A percentile compares a stretch with the other conserved stretches of the same genome.
phyloP scores from a whole-genome alignment of 2,329 filamentous ascomycete genomes.

The Purpureocillium takamizusanense region DNA sequence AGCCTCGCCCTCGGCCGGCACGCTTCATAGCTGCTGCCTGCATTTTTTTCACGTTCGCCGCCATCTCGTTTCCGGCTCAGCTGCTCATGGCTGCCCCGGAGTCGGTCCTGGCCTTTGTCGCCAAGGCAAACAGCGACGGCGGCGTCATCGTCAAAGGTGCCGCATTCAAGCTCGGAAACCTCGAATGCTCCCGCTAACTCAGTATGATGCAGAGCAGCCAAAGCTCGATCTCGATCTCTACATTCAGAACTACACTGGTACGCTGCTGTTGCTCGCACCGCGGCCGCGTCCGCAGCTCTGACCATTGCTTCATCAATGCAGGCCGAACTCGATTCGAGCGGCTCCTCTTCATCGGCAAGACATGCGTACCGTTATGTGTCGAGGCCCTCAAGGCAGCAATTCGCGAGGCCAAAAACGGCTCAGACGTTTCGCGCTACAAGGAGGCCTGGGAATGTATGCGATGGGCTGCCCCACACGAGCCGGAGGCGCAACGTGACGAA shows the following conservation, averaged over 20 bases:
- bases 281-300: not conserved
- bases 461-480: constrained; percentile 54
- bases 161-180: too few relatives aligned
- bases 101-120: constrained; percentile 32
- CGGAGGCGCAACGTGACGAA: constrained; percentile 57
- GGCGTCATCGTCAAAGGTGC: constrained; percentile 39
- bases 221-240: constrained; percentile 91
- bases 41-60: too few relatives aligned
- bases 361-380: constrained; percentile 63
- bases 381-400: constrained; percentile 78
- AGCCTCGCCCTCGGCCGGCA: not conserved
- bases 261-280: constrained; percentile 8
- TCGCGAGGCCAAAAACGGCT: constrained; percentile 64
- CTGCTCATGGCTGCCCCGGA: constrained; percentile 25
- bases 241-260: constrained; percentile 81
- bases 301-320: constrained; percentile 22
- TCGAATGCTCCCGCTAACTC: not conserved
- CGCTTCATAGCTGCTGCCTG: too few relatives aligned
- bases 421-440: constrained; percentile 63
- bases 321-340: constrained; percentile 75
- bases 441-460: constrained; percentile 58
- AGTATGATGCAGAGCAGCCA: constrained; percentile 50
- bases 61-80: constrained; percentile 5
- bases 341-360: constrained; percentile 70
- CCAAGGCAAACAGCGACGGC: constrained; percentile 35